Conservation (phyloP, 164 flowering plant genomes). For the Litsea cubeba region DNA sequence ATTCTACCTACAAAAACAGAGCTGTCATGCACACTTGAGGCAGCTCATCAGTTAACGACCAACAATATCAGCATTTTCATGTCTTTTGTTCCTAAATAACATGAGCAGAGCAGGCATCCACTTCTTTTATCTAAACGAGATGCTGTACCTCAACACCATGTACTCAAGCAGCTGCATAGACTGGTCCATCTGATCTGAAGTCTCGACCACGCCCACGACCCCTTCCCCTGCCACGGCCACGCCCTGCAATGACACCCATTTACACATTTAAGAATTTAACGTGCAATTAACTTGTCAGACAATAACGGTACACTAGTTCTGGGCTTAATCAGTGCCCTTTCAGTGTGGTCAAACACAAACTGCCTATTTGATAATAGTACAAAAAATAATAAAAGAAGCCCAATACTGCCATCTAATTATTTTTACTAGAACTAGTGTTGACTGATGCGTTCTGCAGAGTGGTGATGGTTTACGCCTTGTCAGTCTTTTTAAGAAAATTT, state of each 20-base stretch:
- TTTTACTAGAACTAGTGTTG: too few species aligned
- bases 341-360: too few species aligned
- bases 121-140: conserved; percentile 13
- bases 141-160: conserved; percentile 5
- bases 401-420: too few species aligned
- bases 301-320: too few species aligned
- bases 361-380: too few species aligned
- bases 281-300: background rate
- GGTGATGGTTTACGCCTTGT: too few species aligned
- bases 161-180: conserved; percentile 23
- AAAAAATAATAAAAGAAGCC: too few species aligned
- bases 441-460: too few species aligned
- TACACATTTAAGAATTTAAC: background rate
- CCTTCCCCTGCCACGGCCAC: conserved; percentile 28
- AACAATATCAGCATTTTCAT: background rate
- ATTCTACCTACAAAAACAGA: conserved; percentile 11
- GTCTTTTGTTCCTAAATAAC: background rate
- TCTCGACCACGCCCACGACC: conserved; percentile 23
- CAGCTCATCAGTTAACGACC: conserved; percentile 2
- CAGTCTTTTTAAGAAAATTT: too few species aligned
- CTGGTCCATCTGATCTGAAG: conserved; percentile 27
- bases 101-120: conserved; percentile 35
- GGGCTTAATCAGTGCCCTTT: too few species aligned
- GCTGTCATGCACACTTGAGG: background rate
- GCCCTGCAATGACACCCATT: conserved; percentile 23